A percentile compares a stretch with the other conserved stretches of the same genome.
phyloP scores from a whole-genome alignment of 2,329 filamentous ascomycete genomes.

The Aspergillus ustus region DNA sequence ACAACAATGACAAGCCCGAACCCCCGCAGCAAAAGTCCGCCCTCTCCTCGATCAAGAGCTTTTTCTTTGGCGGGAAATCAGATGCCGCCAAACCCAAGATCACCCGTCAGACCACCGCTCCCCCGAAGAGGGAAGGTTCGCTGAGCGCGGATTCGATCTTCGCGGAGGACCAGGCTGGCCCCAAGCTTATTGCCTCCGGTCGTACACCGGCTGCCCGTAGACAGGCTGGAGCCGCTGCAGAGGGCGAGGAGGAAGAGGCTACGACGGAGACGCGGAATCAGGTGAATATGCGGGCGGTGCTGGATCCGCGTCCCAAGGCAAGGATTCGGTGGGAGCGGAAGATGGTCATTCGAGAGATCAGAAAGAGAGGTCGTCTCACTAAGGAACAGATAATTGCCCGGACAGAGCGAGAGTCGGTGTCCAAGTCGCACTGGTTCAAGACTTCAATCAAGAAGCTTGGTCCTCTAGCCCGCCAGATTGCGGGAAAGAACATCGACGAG shows the following conservation, averaged over 20 bases:
- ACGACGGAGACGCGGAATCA: slow-evolving; percentile 48
- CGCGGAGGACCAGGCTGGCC: slow-evolving; percentile 39
- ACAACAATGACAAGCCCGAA: slow-evolving; percentile 25
- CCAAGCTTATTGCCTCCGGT: slow-evolving; percentile 32
- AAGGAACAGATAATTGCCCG: slow-evolving; percentile 70
- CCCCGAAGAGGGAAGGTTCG: slow-evolving; percentile 40
- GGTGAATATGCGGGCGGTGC: slow-evolving; percentile 62
- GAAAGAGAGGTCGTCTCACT: slow-evolving; percentile 68
- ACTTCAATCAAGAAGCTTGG: slow-evolving; percentile 92
- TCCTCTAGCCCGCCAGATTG: slow-evolving; percentile 83
- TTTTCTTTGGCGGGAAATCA: slow-evolving; percentile 36
- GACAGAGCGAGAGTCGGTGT: slow-evolving; percentile 62
- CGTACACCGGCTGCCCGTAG: slow-evolving; percentile 33
- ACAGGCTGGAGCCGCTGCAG: slow-evolving; percentile 20
- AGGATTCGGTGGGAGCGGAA: slow-evolving; percentile 79
- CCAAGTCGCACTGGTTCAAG: slow-evolving; percentile 73
- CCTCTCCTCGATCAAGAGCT: slow-evolving; percentile 41
- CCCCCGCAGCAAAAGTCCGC: slow-evolving; percentile 27
- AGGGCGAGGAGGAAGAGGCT: slow-evolving; percentile 19
- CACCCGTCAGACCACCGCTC: slow-evolving; percentile 32
- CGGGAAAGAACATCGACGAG: slow-evolving; percentile 91
- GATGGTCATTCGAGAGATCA: slow-evolving; percentile 78
- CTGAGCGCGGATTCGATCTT: slow-evolving; percentile 48
- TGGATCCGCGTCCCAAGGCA: slow-evolving; percentile 75
- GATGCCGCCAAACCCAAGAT: slow-evolving; percentile 34